Base-by-base conservation (phyloP, 805 yeast genomes). In the Ogataea allantospora region DNA sequence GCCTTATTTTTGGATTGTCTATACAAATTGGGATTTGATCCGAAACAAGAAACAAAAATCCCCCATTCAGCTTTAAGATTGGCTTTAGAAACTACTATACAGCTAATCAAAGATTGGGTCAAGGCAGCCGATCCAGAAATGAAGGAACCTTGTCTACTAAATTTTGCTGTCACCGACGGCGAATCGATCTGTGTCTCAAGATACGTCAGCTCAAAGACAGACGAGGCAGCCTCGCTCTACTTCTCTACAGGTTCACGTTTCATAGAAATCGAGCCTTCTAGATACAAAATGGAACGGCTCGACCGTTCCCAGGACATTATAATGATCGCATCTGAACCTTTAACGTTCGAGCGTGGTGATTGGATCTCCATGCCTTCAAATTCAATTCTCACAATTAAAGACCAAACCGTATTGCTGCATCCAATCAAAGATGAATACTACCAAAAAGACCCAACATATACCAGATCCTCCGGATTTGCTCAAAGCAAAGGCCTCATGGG, bases 351-450 rank as follows among this genome's bases (percentile, higher is more conserved):
- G 65, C 68, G 99, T 39, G 91, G 89, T 26, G 99, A 93, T 63
- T 93, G 99, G 99, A 85, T 91, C 35, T 82, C 96, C 3, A 95
- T 93, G 1, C 98, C 98, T 2, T 84, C 98, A 1, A 93, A 93
- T 58, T 84, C 97, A 3, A 67, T 83, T 1, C 60, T 93, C 11
- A 85, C 96, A 0, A 79, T 93, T 42, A 80, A 78, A 47, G 80
- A 78, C 39, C 95, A 89, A 58, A 87, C 95, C 1, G 93, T 93
- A 3, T 67, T 93, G 32, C 66, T 93, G 65, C 95, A 89, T 58
- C 99, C 99, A 2, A 85, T 93, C 27, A 67, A 73, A 31, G 98
- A 93, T 58, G 96, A 93, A 60, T 89, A 80, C 65, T 89, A 80
- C 62, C 87, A 84, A 53, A 73, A 71, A 24, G 83, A 83, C 40